Base-by-base conservation (phyloP, 495 filamentous ascomycete species). In the Delitschia confertaspora region DNA sequence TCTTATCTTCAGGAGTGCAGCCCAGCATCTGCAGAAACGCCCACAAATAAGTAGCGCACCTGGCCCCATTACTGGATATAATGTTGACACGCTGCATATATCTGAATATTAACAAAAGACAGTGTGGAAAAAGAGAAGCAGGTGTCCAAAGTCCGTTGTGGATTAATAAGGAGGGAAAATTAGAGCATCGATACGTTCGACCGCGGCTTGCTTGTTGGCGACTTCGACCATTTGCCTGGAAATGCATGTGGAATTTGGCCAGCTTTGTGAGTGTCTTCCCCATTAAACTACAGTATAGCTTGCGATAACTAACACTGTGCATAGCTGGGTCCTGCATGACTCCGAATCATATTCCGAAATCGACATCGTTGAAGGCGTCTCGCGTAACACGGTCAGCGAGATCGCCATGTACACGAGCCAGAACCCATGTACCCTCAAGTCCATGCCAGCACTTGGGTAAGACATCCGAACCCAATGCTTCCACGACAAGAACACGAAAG, bases 341-440 rank as follows among this genome's bases (percentile, higher is more conserved):
- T n/a, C 2, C 41, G 3, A 2, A 8, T 13, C 9, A 3, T 46
- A 46, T 25, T 48, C 36, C 1, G 85, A 45, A 38, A 52, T 54
- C 17, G 87, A 95, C 66, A 87, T 95, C 53, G 80, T 95, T 59
- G 87, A 95, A 59, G 83, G 83, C 32, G 81, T 91, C 46, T 85
- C 89, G 61, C 55, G 68, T 19, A 68, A 78, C 35, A 60, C 69
- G 0, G 65, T 72, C 42, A 82, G 88, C 53, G 57, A 69, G 24
- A 76, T 93, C 46, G 79, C 83, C 4, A 69, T 94, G 23, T 88
- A 94, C 60, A 89, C 85, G 0, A 56, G 57, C 6, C 59, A 69
- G 4, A 71, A 73, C 16, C 21, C 33, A 10, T 21, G 63, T 37
- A 49, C 65, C n/a, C n/a, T 10, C 69, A 66, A 31, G 84, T 79